Conservation (phyloP, 768 basidiomycete genomes). For the Suillus subalutaceus region DNA sequence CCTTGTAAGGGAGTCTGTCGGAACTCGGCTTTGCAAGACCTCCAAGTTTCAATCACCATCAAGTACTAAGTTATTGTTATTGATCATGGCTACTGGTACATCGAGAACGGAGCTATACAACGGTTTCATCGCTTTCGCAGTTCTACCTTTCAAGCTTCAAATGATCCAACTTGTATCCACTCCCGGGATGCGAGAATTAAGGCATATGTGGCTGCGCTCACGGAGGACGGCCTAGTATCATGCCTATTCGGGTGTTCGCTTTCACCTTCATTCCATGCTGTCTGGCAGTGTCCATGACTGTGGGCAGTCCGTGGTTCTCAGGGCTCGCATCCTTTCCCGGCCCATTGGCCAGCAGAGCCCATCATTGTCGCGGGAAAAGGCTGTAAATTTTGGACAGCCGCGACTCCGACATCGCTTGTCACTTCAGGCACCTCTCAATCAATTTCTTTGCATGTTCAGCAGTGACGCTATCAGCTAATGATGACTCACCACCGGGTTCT, state of each 20-base stretch:
- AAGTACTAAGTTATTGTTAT: too few species aligned
- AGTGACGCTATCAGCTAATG: neutral
- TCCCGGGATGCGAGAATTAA: neutral
- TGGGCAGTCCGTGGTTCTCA: neutral
- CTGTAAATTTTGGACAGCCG: neutral
- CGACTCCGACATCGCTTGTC: too few species aligned
- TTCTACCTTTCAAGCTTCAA: neutral
- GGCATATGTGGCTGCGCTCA: neutral
- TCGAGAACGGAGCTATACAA: neutral
- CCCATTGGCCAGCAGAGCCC: too few species aligned
- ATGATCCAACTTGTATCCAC: neutral
- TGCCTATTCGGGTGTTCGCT: neutral
- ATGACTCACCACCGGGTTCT: neutral
- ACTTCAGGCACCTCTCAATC: neutral
- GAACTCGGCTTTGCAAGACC: too few species aligned
- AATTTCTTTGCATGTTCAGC: neutral
- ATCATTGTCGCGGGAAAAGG: neutral
- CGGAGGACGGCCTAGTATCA: neutral
- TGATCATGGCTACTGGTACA: too few species aligned
- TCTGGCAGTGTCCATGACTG: neutral
- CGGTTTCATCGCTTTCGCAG: neutral
- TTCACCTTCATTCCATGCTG: neutral
- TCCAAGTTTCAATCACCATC: too few species aligned
- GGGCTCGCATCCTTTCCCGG: neutral
- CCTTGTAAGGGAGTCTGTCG: too few species aligned